phyloP scores from a whole-genome alignment of 345 rosid genomes.

The Eucalyptus pauciflora region DNA sequence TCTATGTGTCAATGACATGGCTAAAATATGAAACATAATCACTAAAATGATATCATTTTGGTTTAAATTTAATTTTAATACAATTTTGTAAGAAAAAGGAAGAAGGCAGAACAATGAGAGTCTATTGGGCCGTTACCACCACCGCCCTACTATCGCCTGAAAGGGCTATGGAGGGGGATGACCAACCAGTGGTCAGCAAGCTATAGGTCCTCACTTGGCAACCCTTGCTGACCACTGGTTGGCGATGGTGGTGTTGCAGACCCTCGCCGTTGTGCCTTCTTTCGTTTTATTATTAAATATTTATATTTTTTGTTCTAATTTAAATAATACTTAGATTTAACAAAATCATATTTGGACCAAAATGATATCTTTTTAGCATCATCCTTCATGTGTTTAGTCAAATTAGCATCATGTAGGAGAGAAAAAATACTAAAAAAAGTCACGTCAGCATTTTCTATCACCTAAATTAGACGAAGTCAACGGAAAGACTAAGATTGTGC shows the following conservation, averaged over 20 bases:
- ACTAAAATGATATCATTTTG: neutral
- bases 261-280: accelerated
- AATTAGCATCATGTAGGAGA: too few species aligned
- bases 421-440: neutral
- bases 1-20: neutral
- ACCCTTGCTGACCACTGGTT: accelerated
- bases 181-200: too few species aligned
- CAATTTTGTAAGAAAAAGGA: neutral
- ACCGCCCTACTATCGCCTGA: neutral
- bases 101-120: neutral
- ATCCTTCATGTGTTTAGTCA: too few species aligned
- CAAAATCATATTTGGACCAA: too few species aligned
- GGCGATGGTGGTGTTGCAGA: too few species aligned
- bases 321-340: too few species aligned
- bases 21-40: neutral
- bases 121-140: neutral
- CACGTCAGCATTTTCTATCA: too few species aligned
- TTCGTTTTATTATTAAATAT: neutral
- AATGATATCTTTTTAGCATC: too few species aligned
- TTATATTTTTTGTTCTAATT: too few species aligned
- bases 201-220: too few species aligned
- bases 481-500: too few species aligned
- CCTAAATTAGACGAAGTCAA: accelerated
- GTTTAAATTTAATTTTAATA: too few species aligned
- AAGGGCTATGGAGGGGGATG: accelerated